These are phyloP conservation scores for Ceratonia siliqua DNA, from an alignment of 306 rosid species.

Conservation along the genomic window DNA sequence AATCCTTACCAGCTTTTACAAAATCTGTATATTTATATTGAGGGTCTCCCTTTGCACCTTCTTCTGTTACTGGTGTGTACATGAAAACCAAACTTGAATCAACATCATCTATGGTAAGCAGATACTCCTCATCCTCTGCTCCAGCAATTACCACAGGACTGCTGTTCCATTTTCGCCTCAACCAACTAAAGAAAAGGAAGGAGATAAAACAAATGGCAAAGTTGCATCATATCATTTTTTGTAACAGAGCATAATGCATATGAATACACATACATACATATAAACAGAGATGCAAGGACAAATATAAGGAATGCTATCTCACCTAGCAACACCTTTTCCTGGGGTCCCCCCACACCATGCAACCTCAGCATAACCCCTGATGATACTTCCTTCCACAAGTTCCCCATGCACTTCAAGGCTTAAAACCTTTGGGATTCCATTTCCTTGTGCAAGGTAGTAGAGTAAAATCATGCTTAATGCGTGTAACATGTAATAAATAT, in stretches of 20 bases:
- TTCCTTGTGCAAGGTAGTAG: slow-evolving; percentile 55
- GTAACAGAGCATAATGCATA: slow-evolving; percentile 13
- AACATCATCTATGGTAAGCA: slow-evolving; percentile 73
- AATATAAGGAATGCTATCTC: slow-evolving; percentile 38
- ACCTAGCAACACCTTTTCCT: slow-evolving; percentile 96
- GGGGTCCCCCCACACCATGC: slow-evolving; percentile 99
- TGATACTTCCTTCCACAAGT: slow-evolving; percentile 75
- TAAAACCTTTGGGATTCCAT: slow-evolving; percentile 82
- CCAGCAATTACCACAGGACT: slow-evolving; percentile 90
- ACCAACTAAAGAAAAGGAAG: slow-evolving; percentile 65
- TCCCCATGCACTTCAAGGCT: slow-evolving; percentile 85
- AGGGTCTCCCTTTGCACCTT: slow-evolving; percentile 96
- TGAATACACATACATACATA: background rate
- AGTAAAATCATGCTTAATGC: background rate
- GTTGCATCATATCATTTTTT: slow-evolving; percentile 23
- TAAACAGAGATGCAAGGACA: background rate
- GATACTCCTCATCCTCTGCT: slow-evolving; percentile 90
- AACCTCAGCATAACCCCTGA: slow-evolving; percentile 75
- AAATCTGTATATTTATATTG: slow-evolving; percentile 90
- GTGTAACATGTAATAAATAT: slow-evolving; percentile 13
- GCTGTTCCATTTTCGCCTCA: slow-evolving; percentile 96
- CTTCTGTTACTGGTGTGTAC: slow-evolving; percentile 96
- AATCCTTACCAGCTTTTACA: slow-evolving; percentile 82
- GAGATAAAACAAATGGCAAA: slow-evolving; percentile 26
- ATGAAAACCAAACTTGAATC: slow-evolving; percentile 96